These are phyloP conservation scores for Chimonanthus salicifolius DNA, from an alignment of 164 flowering plant species.

Conservation along the genomic window DNA sequence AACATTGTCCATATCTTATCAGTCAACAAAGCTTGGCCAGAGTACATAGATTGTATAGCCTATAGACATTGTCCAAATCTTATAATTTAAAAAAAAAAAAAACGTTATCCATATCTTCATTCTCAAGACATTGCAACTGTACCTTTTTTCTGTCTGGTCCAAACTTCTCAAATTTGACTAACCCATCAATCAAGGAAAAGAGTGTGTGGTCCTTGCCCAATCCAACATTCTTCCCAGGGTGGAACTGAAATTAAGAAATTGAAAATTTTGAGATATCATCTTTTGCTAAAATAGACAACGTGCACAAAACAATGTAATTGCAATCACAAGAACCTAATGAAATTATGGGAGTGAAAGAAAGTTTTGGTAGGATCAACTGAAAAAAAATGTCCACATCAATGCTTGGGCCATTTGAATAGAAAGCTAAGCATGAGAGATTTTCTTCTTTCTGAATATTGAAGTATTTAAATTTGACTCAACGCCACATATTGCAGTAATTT, in stretches of 20 bases:
- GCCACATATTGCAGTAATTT: not conserved
- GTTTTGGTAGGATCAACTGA: not conserved
- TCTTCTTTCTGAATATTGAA: not conserved
- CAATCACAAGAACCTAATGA: not conserved
- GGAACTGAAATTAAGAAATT: conserved; percentile 45
- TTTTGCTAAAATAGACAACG: not conserved
- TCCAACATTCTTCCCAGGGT: conserved; percentile 94
- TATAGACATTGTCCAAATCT: not conserved
- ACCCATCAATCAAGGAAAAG: conserved; percentile 82
- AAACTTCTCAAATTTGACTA: conserved; percentile 86
- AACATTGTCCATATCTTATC: no score
- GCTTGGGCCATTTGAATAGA: not conserved
- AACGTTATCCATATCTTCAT: not conserved
- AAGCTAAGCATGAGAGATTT: not conserved
- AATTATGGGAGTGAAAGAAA: not conserved
- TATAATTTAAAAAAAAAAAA: no score
- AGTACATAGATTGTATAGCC: not conserved
- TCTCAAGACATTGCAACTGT: not conserved
- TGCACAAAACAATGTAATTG: not conserved
- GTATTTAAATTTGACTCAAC: not conserved
- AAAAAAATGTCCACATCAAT: not conserved
- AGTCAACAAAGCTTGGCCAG: not conserved
- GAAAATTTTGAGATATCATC: not conserved
- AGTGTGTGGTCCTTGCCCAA: conserved; percentile 87
- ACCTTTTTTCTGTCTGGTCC: conserved; percentile 96